Evolutionary conservation across 208 protist genomes (phyloP), one percentile per base, ranked within the genome.

Genomic region (Strigomonas culicis): DNA sequence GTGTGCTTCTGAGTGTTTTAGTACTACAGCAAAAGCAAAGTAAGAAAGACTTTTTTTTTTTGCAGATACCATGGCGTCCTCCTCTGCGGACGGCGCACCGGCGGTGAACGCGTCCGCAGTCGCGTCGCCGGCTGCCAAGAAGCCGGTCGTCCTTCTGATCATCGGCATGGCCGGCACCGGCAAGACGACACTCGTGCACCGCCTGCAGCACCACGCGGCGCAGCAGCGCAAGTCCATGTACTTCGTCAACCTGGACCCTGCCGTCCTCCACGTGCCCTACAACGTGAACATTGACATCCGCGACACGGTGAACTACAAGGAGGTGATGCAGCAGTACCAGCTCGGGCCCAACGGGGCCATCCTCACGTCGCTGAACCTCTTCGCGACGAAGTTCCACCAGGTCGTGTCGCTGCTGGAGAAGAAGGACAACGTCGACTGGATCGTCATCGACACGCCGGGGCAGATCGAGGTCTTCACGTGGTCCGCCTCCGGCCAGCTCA

Each of bases 401-500:
- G 96, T 99, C 1, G 69, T 99, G 3, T 62, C 75, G 21, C 75
- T 98, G 58, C 69, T 98, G 44, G 89, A 98, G 72, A 78, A 76
- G 17, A 88, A 82, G 62, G 75, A 84, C 13, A 36, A 70, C 30
- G 59, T 97, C 19, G 92, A 98, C 27, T 98, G 98, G 77, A 86
- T 99, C 27, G 75, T 99, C 11, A 78, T 99, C n/a, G 99, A 99
- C 75, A 99, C 98, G 19, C 98, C 99, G 6, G 99, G 98, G 0
- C 98, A 99, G 81, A 99, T 99, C 56, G 98, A 99, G 74, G 94
- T 99, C 19, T 99, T 98, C 74, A 99, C 98, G 19, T 99, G 98
- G 98, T 98, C 93, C 6, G 98, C 98, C 0, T 98, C 92, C 1
- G 98, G 98, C 27, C 77, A 98, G 32, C 96, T 99, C 43, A 99